phyloP scores from a whole-genome alignment of 2,329 filamentous ascomycete genomes.

The Pyrenophora graminea region DNA sequence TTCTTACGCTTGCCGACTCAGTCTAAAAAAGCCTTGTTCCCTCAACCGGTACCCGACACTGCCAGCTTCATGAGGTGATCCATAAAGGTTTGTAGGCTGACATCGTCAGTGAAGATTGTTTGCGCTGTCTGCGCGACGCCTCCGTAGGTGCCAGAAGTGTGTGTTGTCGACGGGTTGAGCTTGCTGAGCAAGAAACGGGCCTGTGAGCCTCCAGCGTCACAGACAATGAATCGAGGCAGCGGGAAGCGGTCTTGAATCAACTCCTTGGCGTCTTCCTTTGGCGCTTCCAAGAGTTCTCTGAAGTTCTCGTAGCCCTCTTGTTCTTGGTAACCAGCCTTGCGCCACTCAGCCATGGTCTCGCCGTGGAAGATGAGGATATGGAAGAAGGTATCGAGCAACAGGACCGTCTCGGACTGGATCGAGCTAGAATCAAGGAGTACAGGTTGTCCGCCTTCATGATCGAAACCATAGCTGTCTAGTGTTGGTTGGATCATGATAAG shows the following conservation, averaged over 20 bases:
- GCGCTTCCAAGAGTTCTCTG: conserved; percentile 80
- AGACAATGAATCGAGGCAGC: conserved; percentile 97
- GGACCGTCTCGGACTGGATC: conserved; percentile 90
- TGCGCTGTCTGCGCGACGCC: conserved; percentile 88
- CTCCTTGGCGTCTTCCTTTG: conserved; percentile 97
- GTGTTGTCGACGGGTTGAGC: conserved; percentile 95
- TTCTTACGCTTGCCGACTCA: not conserved
- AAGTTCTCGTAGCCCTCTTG: conserved; percentile 99
- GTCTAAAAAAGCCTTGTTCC: not conserved
- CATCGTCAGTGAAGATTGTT: conserved; percentile 98
- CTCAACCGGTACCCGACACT: conserved; percentile 43
- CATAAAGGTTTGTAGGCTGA: conserved; percentile 98
- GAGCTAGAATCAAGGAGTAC: conserved; percentile 96
- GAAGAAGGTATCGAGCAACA: conserved; percentile 98
- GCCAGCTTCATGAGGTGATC: conserved; percentile 93
- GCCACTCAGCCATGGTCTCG: conserved; percentile 96
- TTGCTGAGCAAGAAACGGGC: conserved; percentile 96
- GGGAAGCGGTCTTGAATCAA: conserved; percentile 97
- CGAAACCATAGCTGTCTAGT: conserved; percentile 94
- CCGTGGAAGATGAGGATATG: conserved; percentile 99
- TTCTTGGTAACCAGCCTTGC: conserved; percentile 96
- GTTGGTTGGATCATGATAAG: conserved; percentile 99
- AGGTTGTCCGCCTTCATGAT: conserved; percentile 88
- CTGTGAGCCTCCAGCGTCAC: conserved; percentile 96
- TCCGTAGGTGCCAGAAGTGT: conserved; percentile 90